phyloP scores from a whole-genome alignment of 1,139 yeast genomes.

The Yamadazyma sp. region DNA sequence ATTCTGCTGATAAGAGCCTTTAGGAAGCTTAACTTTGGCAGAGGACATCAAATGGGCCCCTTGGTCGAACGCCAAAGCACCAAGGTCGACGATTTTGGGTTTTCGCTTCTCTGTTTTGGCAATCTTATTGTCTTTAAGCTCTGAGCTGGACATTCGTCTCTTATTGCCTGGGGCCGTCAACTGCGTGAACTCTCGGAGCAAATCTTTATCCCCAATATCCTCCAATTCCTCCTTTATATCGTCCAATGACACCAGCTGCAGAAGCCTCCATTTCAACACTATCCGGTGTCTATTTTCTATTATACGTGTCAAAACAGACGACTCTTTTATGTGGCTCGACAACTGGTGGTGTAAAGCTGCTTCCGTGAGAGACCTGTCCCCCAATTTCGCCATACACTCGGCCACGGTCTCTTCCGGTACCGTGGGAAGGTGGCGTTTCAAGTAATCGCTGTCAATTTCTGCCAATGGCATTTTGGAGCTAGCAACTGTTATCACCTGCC shows the following conservation, averaged over 20 bases:
- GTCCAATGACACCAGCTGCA: conserved; percentile 17
- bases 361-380: conserved; percentile 12
- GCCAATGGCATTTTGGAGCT: conserved; percentile 15
- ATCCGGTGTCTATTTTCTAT: conserved; percentile 21
- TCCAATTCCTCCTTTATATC: conserved; percentile 27
- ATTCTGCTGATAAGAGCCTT: conserved; percentile 77
- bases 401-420: background rate
- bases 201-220: conserved; percentile 20
- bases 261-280: conserved; percentile 51
- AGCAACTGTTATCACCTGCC: conserved; percentile 10
- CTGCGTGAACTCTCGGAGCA: conserved; percentile 28
- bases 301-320: conserved; percentile 23
- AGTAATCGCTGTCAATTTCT: conserved; percentile 24
- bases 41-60: conserved; percentile 70
- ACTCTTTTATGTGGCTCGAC: conserved; percentile 40
- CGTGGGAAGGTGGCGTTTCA: conserved; percentile 9
- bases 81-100: conserved; percentile 65
- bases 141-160: conserved; percentile 16
- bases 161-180: conserved; percentile 9
- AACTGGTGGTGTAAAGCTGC: conserved; percentile 52
- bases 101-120: conserved; percentile 20
- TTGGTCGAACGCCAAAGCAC: conserved; percentile 64
- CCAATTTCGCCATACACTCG: background rate
- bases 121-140: conserved; percentile 10
- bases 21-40: conserved; percentile 70